Base-by-base conservation (phyloP, 768 basidiomycete genomes). In the Kondoa malvinella region DNA sequence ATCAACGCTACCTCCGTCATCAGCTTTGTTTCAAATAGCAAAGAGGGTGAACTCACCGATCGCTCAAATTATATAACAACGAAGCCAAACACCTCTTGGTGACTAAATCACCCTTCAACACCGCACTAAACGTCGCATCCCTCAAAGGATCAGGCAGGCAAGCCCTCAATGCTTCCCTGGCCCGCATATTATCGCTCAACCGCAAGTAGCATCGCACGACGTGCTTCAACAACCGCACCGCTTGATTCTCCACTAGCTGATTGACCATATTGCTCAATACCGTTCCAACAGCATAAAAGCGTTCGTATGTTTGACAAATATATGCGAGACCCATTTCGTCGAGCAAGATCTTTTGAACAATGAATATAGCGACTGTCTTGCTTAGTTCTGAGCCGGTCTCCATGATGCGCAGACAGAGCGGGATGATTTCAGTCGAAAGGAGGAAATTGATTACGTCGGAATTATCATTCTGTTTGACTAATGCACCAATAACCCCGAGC, bases 381-480 rank as follows among this genome's bases (percentile, higher is more conserved):
- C 89, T 91, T 21, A 99, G 84, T 74, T 99, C 95, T 1, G 92
- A 95, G 57, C 95, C 95, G 1, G 95, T 96, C 78, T 99, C 95
- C 95, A 99, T 99, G 77, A 99, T 99, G 65, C 95, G 87, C 64
- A 99, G 84, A 77, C 95, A 99, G 71, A 99, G 87, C 34, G 95
- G 95, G 76, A 99, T 99, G 77, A 99, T 99, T 81, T 99, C 95
- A 66, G 95, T 99, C 2, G 92, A 95, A 58, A 99, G 84, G 57
- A 99, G 83, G 81, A 99, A 99, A 80, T 96, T 94, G 78, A 99
- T 97, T 72, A 99, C 95, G 67, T 94, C 87, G 74, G 86, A 91
- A 79, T 99, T 99, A 79, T 99, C 95, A 76, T 97, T 96, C 90
- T 97, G 94, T 89, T 99, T 99, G 76, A 99, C 95, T 64, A 99